Conservation (phyloP, 2,329 filamentous ascomycete genomes). For the Mycosphaerella sp. region DNA sequence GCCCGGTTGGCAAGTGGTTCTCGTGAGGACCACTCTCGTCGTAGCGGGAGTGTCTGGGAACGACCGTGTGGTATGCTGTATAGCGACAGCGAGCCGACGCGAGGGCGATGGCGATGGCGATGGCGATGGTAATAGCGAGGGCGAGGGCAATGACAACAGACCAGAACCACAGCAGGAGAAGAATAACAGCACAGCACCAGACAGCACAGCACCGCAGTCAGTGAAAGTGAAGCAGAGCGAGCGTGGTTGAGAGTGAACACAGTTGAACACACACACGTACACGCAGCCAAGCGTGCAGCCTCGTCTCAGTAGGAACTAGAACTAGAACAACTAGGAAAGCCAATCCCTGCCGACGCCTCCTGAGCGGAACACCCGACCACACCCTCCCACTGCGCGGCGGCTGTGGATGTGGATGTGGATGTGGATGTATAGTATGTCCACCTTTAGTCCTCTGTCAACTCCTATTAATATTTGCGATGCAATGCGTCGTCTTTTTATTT, state of each 20-base stretch:
- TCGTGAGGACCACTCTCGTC: no score
- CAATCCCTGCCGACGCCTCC: background rate
- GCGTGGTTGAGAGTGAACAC: background rate
- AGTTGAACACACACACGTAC: background rate
- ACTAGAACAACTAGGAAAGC: no score
- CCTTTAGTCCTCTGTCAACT: no score
- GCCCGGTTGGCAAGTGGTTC: no score
- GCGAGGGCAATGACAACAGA: background rate
- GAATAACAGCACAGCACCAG: background rate
- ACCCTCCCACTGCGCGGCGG: background rate
- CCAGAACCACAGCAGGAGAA: background rate
- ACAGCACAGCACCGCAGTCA: background rate
- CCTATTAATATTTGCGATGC: background rate
- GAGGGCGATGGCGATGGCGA: no score
- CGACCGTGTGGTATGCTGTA: background rate
- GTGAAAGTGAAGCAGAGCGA: background rate
- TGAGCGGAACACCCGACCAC: background rate
- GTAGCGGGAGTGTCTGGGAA: background rate
- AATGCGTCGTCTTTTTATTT: background rate
- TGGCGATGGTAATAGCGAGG: no score
- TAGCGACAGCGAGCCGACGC: background rate
- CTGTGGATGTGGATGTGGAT: background rate
- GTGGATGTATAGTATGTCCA: background rate
- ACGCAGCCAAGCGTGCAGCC: background rate
- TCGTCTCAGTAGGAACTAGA: background rate